Evolutionary conservation across 73 alveolate species (phyloP).

Genomic region (Halteria grandinella): DNA sequence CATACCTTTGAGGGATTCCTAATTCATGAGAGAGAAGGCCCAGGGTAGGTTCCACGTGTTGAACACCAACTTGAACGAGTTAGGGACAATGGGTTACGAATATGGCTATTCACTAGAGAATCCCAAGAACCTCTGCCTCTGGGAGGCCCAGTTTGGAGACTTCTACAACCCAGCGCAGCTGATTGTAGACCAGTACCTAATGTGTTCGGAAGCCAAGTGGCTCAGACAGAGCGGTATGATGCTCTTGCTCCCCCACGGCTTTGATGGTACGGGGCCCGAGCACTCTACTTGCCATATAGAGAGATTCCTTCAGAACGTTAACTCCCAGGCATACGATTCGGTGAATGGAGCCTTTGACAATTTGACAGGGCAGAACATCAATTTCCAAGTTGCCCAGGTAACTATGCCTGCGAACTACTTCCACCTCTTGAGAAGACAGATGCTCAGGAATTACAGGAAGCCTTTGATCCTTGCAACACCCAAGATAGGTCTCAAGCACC

Average conservation of each 20-base stretch:
- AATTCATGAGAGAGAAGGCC: slow-evolving; percentile 35
- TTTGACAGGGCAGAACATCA: slow-evolving; percentile 68
- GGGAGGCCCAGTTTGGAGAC: slow-evolving; percentile 98
- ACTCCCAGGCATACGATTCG: slow-evolving; percentile 57
- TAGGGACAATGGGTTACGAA: slow-evolving; percentile 93
- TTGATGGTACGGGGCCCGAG: slow-evolving; percentile 94
- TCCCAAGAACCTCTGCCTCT: slow-evolving; percentile 81
- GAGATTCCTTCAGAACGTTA: slow-evolving; percentile 76
- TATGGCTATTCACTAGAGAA: slow-evolving; percentile 90
- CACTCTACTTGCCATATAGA: slow-evolving; percentile 89
- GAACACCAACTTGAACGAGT: slow-evolving; percentile 78
- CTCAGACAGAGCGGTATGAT: slow-evolving; percentile 81
- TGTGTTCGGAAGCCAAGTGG: slow-evolving; percentile 93
- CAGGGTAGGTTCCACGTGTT: slow-evolving; percentile 58
- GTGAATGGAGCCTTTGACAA: slow-evolving; percentile 40
- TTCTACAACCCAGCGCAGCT: slow-evolving; percentile 96
- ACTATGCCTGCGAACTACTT: slow-evolving; percentile 84
- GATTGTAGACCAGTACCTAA: slow-evolving; percentile 86
- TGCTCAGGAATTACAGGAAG: slow-evolving; percentile 88
- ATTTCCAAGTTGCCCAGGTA: slow-evolving; percentile 74
- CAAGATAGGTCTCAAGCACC: slow-evolving; percentile 77
- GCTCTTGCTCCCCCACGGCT: slow-evolving; percentile 87
- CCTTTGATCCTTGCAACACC: slow-evolving; percentile 88
- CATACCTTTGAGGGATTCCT: slow-evolving; percentile 60
- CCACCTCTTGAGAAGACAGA: slow-evolving; percentile 86